These are phyloP conservation scores for Penicillium parvum DNA, from an alignment of 495 filamentous ascomycete genomes.

Conservation along the genomic window DNA sequence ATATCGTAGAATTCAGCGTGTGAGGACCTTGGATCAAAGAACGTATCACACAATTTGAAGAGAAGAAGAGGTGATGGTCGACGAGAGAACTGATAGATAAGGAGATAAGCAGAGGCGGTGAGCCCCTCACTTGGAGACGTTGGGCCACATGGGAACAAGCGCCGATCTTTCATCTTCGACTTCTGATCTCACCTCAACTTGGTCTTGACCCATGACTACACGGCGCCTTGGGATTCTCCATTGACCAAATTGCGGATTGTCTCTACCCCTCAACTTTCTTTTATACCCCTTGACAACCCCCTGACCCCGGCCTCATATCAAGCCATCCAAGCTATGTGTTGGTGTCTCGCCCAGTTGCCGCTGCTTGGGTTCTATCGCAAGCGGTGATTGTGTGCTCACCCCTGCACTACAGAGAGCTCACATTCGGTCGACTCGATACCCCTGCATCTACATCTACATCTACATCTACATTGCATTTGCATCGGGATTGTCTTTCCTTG, in stretches of 20 bases:
- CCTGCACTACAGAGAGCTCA: background rate
- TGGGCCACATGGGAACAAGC: too few relatives aligned
- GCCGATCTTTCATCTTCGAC: too few relatives aligned
- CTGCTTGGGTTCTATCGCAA: constrained; percentile 17
- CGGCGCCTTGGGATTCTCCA: too few relatives aligned
- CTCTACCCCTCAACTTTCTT: background rate
- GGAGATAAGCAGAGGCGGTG: too few relatives aligned
- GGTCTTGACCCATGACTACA: too few relatives aligned
- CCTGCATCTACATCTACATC: background rate
- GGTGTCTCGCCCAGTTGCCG: constrained; percentile 3
- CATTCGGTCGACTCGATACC: too few relatives aligned
- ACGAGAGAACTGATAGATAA: background rate
- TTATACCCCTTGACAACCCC: background rate
- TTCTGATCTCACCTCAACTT: too few relatives aligned
- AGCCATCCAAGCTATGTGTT: constrained; percentile 15
- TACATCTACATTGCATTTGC: constrained; percentile 1
- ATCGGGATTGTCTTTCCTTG: background rate
- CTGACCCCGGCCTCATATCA: background rate
- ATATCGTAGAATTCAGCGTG: too few relatives aligned
- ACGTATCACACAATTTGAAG: too few relatives aligned
- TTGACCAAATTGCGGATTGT: too few relatives aligned
- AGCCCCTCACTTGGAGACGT: too few relatives aligned
- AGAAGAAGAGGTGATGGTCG: too few relatives aligned
- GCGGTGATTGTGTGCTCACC: constrained; percentile 14
- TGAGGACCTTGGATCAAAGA: background rate